Conservation (phyloP, 768 basidiomycete species). For the Udeniomyces megalosporus region DNA sequence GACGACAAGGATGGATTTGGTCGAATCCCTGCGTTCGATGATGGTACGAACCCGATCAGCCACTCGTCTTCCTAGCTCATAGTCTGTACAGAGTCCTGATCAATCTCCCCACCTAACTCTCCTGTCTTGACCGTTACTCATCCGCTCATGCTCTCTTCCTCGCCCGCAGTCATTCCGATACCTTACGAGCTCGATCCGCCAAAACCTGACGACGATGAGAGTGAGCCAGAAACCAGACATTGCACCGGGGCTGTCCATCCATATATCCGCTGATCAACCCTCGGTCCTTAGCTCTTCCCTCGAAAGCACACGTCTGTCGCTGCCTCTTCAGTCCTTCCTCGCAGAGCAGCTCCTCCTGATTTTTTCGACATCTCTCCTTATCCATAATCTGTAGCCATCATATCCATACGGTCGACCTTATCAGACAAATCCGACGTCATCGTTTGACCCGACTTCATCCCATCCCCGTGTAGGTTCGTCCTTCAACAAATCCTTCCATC, state of each 20-base stretch:
- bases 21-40: constrained; percentile 5
- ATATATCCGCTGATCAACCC: background rate
- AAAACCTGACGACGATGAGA: constrained; percentile 12
- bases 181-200: constrained; percentile 11
- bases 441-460: background rate
- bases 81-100: too few species aligned
- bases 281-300: background rate
- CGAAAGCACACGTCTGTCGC: constrained; percentile 8
- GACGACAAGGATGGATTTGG: constrained; percentile 7
- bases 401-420: constrained; percentile 14
- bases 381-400: background rate
- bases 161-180: background rate
- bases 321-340: background rate
- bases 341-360: background rate
- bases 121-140: too few species aligned
- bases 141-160: background rate
- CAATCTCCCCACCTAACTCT: too few species aligned
- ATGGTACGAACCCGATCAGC: constrained; percentile 5
- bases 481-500: background rate
- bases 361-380: background rate
- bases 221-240: background rate
- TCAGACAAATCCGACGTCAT: background rate
- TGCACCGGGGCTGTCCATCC: too few species aligned
- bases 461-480: background rate
- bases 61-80: too few species aligned